Percentiles rank a stretch among this genome's conserved stretches.
These are phyloP conservation scores for Alternaria panax DNA, from an alignment of 2,329 filamentous ascomycete species.

Conservation along the genomic window DNA sequence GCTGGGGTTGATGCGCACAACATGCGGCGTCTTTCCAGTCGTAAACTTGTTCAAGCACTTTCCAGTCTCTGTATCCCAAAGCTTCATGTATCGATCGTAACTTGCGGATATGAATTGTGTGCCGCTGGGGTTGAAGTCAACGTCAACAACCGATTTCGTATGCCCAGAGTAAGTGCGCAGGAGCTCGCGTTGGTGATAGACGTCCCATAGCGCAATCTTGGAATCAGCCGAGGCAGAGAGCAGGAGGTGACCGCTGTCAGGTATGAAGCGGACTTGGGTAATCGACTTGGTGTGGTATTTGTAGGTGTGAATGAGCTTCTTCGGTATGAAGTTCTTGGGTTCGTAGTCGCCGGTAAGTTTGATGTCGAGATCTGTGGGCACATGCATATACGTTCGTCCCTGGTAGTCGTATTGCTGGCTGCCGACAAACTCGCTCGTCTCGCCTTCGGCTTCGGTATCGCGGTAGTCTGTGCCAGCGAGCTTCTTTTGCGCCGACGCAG, in stretches of 20 bases:
- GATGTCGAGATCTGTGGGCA: slow-evolving; percentile 69
- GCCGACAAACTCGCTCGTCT: slow-evolving; percentile 89
- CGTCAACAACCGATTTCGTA: slow-evolving; percentile 86
- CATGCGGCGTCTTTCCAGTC: slow-evolving; percentile 93
- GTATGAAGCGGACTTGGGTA: slow-evolving; percentile 89
- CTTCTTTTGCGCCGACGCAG: slow-evolving; percentile 67
- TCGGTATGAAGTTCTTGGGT: slow-evolving; percentile 89
- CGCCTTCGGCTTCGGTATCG: slow-evolving; percentile 58
- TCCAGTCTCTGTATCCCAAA: slow-evolving; percentile 98
- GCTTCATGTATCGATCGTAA: slow-evolving; percentile 94
- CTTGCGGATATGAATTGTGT: slow-evolving; percentile 88
- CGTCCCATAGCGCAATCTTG: slow-evolving; percentile 93
- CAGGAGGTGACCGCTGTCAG: slow-evolving; percentile 83
- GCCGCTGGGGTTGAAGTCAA: slow-evolving; percentile 83
- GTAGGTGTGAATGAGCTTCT: slow-evolving; percentile 92
- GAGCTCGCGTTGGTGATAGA: slow-evolving; percentile 87
- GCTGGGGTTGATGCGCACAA: slow-evolving; percentile 89
- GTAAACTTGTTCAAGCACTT: slow-evolving; percentile 87
- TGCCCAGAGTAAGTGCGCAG: slow-evolving; percentile 92
- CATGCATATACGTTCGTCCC: slow-evolving; percentile 96
- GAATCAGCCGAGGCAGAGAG: slow-evolving; percentile 89
- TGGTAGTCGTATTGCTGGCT: slow-evolving; percentile 87
- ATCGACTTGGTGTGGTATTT: slow-evolving; percentile 84
- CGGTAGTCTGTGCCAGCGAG: slow-evolving; percentile 63
- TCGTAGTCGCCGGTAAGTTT: slow-evolving; percentile 77